Evolutionary conservation across 331 rosid genomes (phyloP).

Genomic region (Cucumis variabilis): DNA sequence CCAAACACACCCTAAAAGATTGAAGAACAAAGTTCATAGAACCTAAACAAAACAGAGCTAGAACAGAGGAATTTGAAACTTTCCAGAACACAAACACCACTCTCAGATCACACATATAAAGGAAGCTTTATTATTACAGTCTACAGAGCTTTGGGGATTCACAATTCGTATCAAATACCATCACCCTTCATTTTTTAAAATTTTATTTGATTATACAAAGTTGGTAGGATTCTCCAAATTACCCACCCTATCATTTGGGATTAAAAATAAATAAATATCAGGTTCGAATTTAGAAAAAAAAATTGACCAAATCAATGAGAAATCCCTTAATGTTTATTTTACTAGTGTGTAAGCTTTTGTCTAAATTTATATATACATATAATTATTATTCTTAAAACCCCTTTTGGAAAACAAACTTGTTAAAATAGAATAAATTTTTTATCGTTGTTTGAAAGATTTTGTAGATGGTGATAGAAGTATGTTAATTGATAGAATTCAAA

Average conservation of each 20-base stretch:
- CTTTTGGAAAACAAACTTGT: too few relatives aligned
- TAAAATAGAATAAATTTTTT: too few relatives aligned
- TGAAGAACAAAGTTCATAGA: background rate
- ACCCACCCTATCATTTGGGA: background rate
- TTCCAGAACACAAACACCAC: background rate
- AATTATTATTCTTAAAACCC: too few relatives aligned
- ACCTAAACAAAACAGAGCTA: background rate
- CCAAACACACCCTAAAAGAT: background rate
- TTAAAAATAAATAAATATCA: too few relatives aligned
- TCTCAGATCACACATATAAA: background rate
- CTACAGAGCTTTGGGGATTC: background rate
- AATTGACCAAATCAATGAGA: too few relatives aligned
- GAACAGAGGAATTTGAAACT: background rate
- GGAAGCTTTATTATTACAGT: background rate
- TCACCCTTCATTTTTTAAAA: background rate
- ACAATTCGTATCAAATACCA: background rate
- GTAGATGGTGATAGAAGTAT: too few relatives aligned
- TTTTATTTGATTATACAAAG: background rate
- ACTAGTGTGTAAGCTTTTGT: too few relatives aligned
- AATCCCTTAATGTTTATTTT: too few relatives aligned
- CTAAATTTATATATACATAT: too few relatives aligned
- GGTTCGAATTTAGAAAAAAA: too few relatives aligned
- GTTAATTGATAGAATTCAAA: too few relatives aligned
- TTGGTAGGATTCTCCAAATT: background rate
- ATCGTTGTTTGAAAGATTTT: too few relatives aligned